Conservation (phyloP, 2,329 filamentous ascomycete species). For the Myriangium duriaei region DNA sequence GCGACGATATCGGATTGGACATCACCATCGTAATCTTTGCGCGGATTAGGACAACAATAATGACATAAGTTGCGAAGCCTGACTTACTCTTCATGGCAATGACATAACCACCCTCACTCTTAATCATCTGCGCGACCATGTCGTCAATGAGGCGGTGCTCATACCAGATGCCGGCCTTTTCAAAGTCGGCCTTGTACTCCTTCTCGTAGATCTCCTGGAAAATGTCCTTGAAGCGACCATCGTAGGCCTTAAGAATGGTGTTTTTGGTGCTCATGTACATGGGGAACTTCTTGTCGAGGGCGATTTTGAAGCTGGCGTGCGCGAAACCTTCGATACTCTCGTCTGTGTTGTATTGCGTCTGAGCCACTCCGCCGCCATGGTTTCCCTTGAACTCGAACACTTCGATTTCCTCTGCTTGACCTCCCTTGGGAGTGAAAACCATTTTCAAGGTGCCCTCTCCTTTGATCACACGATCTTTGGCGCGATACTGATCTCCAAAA, state of each 20-base stretch:
- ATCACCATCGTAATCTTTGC: constrained; percentile 95
- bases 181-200: constrained; percentile 77
- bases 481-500: constrained; percentile 96
- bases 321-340: constrained; percentile 92
- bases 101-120: constrained; percentile 90
- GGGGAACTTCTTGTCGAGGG: constrained; percentile 74
- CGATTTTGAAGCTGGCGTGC: constrained; percentile 93
- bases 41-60: constrained; percentile 13
- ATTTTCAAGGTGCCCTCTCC: constrained; percentile 83
- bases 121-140: constrained; percentile 99
- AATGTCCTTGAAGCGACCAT: constrained; percentile 97
- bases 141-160: constrained; percentile 98
- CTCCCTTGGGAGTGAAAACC: constrained; percentile 78
- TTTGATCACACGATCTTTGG: constrained; percentile 76
- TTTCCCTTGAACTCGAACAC: constrained; percentile 81
- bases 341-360: constrained; percentile 97
- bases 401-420: constrained; percentile 71
- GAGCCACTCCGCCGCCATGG: constrained; percentile 60
- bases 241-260: constrained; percentile 98
- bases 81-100: constrained; percentile 93
- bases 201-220: constrained; percentile 94
- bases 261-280: constrained; percentile 99
- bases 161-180: constrained; percentile 92
- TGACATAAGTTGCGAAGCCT: too few species aligned
- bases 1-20: constrained; percentile 98